Evolutionary conservation across 106 monocot species (phyloP).

Genomic region (Dendrobium officinale): DNA sequence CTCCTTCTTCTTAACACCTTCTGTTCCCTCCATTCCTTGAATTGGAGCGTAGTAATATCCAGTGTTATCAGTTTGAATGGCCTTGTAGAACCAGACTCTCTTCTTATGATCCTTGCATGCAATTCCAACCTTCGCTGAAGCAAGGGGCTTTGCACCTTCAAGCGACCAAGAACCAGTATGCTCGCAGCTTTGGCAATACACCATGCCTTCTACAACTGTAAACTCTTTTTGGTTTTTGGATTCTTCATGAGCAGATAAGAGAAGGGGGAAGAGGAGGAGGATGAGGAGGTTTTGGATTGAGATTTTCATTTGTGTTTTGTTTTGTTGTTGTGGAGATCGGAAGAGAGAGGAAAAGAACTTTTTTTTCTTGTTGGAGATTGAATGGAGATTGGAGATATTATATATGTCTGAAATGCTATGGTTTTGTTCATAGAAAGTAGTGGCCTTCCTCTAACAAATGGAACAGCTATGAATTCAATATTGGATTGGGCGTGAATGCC

Average conservation of each 20-base stretch:
- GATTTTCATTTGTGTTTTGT: neutral
- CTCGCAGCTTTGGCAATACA: slow-evolving; percentile 53
- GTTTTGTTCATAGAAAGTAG: neutral
- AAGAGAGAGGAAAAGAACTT: neutral
- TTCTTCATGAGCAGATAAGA: neutral
- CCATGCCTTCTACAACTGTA: slow-evolving; percentile 40
- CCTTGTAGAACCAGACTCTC: slow-evolving; percentile 25
- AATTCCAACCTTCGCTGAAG: slow-evolving; percentile 36
- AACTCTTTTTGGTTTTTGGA: neutral
- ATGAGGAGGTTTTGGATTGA: neutral
- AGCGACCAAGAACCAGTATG: slow-evolving; percentile 32
- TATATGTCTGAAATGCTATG: neutral
- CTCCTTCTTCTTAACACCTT: neutral
- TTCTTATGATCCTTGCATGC: slow-evolving; percentile 45
- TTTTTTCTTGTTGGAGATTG: neutral
- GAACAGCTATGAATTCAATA: neutral
- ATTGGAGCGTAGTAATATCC: slow-evolving; percentile 47
- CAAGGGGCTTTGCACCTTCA: slow-evolving; percentile 26
- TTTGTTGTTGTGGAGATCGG: neutral
- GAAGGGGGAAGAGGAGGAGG: neutral
- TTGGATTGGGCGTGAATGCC: neutral
- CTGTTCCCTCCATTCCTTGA: slow-evolving; percentile 8
- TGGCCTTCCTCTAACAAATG: slow-evolving; percentile 5
- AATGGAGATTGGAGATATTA: neutral
- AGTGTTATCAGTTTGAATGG: slow-evolving; percentile 15